Base-by-base conservation (phyloP, 179 eudicot genomes). In the Spergularia azorica region DNA sequence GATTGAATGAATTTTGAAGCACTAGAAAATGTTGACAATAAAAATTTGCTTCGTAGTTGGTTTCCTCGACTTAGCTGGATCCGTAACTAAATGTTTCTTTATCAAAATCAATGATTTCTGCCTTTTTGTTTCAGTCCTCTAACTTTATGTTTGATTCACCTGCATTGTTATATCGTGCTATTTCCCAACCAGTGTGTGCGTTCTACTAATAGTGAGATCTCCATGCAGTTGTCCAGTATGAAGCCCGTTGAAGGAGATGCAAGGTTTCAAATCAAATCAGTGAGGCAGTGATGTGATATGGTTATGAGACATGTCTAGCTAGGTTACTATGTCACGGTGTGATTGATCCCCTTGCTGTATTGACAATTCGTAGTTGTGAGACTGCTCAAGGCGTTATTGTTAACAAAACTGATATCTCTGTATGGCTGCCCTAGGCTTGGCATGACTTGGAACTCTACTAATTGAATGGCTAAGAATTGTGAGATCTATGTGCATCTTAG, bases 161-260 rank as follows among this genome's bases (percentile, higher is more conserved):
- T 73, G 71, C 12, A 12, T 26, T 26, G 2, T 56, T 41, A 43
- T 63, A 14, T 66, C 18, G 41, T 41, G 26, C 32, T 11, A 38
- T 46, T 64, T 67, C 12, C 16, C 20, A 39, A 7, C 21, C 26
- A 58, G 18, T 13, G 58, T 26, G 4, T 32, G 51, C 9, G 26
- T 58, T 26, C 32, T 26, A 61, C 67, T 73, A 4, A 73, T 6
- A n/a, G 3, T 38, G 20, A 12, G n/a, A 11, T 20, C 62, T 54
- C 46, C 12, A 54, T 76, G 86, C 91, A 91, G 96, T 91, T 88
- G 88, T 89, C 72, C 93, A 88, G 79, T 89, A 91, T 46, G 90
- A 89, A 86, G 93, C 93, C 12, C 90, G 93, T 73, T 91, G 78
- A 91, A 83, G 79, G 63, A 9, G 77, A 57, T 58, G 72, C 69